Evolutionary conservation across 495 filamentous ascomycete genomes (phyloP), one percentile per base, ranked within the genome.

Genomic region (Astrothelium subdiscretum): DNA sequence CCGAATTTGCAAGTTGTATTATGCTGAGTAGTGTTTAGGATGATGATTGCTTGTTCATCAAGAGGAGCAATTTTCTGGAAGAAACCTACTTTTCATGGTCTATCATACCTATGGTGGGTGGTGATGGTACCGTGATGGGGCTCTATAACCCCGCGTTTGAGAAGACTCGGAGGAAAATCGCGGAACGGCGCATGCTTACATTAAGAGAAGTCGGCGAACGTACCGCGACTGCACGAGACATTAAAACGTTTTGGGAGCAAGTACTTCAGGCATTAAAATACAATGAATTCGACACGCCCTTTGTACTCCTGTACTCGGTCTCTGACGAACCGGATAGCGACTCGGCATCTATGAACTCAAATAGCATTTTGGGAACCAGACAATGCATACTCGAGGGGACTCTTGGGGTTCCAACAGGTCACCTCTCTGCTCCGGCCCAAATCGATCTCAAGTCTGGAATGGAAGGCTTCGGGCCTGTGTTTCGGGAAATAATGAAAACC

Each of bases 21-120:
- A 1, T 57, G 32, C 44, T 59, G 40, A 48, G 1, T 54, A 27
- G 8, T 38, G 8, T 60, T 2, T 29, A 68, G 68, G 81, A 89
- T 65, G 86, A 89, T 67, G 86, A 89, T 67, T 78, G 79, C 57
- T 71, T 89, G 3, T 87, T 88, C 67, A 74, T 88, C 22, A 77
- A 76, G 52, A 78, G 87, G 18, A 76, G 82, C 57, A 79, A 78
- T 2, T 85, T 77, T 59, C 65, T 86, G 8, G 87, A 90, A 71
- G 87, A 90, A 70, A 81, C 83, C 0, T 87, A 83, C 67, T 88
- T 88, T 70, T 81, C 80, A 60, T 88, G 85, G 85, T 81, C 80
- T 1, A 80, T 88, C 59, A 83, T 87, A 12, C 85, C 85, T 12
- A 71, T 88, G 52, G 78, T 87, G n/a, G 85, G 84, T 1, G 75